Conservation (phyloP, 306 rosid genomes). For the Alnus rubra region DNA sequence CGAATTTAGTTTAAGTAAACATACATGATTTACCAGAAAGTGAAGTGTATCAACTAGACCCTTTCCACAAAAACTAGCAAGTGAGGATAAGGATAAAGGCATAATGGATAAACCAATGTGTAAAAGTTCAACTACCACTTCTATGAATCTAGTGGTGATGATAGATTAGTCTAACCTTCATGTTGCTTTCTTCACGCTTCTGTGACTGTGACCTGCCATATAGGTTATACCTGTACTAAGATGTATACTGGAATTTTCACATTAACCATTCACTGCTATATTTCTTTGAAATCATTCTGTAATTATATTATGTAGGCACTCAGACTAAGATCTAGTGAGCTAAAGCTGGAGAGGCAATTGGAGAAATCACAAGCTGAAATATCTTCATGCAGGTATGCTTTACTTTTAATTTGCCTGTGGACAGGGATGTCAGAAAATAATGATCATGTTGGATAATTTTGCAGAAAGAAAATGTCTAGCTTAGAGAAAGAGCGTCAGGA, state of each 20-base stretch:
- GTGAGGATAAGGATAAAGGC: not conserved
- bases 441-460: constrained; percentile 28
- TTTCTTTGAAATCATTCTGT: constrained; percentile 22
- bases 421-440: constrained; percentile 24
- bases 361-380: constrained; percentile 82
- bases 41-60: not conserved
- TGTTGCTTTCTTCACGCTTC: not conserved
- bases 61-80: not conserved
- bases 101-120: not conserved
- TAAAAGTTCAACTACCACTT: not conserved
- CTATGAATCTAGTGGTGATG: not conserved
- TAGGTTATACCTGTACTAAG: not conserved
- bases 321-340: constrained; percentile 83
- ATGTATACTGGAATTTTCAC: not conserved
- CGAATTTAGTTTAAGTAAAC: not conserved
- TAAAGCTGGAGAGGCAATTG: constrained; percentile 90
- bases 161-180: not conserved
- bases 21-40: not conserved
- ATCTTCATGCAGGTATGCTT: constrained; percentile 68
- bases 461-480: constrained; percentile 86
- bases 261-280: not conserved
- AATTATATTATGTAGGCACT: constrained; percentile 64
- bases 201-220: not conserved
- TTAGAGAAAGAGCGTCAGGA: constrained; percentile 81
- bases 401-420: constrained; percentile 7